Base-by-base conservation (phyloP, 768 basidiomycete genomes). In the Psilocybe tampanensis region DNA sequence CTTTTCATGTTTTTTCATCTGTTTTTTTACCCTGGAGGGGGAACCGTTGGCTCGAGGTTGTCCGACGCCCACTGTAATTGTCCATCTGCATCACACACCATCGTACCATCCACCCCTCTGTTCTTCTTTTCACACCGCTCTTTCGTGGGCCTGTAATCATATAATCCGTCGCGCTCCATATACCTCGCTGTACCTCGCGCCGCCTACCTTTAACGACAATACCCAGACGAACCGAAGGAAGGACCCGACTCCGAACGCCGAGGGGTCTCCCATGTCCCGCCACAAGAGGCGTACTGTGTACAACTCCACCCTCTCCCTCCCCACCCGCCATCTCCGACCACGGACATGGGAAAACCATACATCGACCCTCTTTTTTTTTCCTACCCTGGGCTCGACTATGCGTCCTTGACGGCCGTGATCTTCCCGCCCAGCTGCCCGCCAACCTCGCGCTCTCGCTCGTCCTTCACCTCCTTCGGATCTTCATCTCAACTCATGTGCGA, bases 81-180 rank as follows among this genome's bases (percentile, higher is more conserved):
- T 52, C n/a, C 44, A 33, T 29, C 43, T 62, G 64, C 60, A 61
- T 34, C 61, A 51, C n/a, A n/a, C n/a, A n/a, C 36, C 44, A 41
- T 47, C 39, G 43, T 62, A 60, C 58, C 36, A 56, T 54, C 39
- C 36, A 39, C 12, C 36, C 3, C 61, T 47, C 67, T 60, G 63
- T 66, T 65, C 58, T 62, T 60, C 48, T 64, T 39, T 39, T 39
- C 36, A n/a, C 15, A 5, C 36, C 48, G 48, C 54, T 48, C 49
- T 12, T 39, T 23, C n/a, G 8, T 48, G 62, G 62, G 56, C 55
- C 54, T 71, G 66, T 73, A 72, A 68, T 72, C 69, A 64, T 70
- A 72, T 48, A 29, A 29, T 32, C 47, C 26, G 66, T 67, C 66
- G 64, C 64, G 52, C 61, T 60, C 58, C 57, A 15, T 60, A 57